Conservation (phyloP, 805 yeast species). For the Nakazawaea pomicola region DNA sequence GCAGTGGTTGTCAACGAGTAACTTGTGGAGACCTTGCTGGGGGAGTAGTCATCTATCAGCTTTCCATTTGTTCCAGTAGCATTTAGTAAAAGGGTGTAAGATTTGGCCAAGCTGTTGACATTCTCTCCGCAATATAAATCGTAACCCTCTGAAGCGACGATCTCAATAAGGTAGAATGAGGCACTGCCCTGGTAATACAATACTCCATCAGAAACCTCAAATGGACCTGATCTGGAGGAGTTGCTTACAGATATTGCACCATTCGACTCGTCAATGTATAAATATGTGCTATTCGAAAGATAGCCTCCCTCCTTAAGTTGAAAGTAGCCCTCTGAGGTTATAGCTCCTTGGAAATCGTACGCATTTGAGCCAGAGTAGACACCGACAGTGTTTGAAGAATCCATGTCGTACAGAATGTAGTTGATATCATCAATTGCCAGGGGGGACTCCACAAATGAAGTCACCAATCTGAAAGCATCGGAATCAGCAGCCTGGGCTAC, state of each 20-base stretch:
- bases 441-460: slow-evolving; percentile 1
- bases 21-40: slow-evolving; percentile 1
- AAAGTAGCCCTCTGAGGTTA: slow-evolving; percentile 9
- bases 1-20: slow-evolving; percentile 10
- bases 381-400: slow-evolving; percentile 3
- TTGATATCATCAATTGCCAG: slow-evolving; percentile 7
- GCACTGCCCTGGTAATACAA: slow-evolving; percentile 11
- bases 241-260: slow-evolving; percentile 7
- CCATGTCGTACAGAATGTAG: slow-evolving; percentile 6
- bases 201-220: slow-evolving; percentile 2
- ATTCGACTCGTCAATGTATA: slow-evolving; percentile 6
- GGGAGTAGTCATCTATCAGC: background rate
- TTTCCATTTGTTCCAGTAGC: slow-evolving; percentile 1
- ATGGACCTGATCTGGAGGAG: slow-evolving; percentile 5
- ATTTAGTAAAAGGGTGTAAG: slow-evolving; percentile 4
- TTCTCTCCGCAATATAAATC: slow-evolving; percentile 11
- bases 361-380: background rate
- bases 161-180: slow-evolving; percentile 7
- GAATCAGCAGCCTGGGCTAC: background rate
- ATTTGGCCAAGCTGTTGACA: background rate
- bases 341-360: slow-evolving; percentile 4
- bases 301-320: slow-evolving; percentile 5
- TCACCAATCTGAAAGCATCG: slow-evolving; percentile 5
- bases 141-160: background rate
- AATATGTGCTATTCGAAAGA: slow-evolving; percentile 1